phyloP scores from a whole-genome alignment of 495 filamentous ascomycete genomes.

The Tuber aestivum region DNA sequence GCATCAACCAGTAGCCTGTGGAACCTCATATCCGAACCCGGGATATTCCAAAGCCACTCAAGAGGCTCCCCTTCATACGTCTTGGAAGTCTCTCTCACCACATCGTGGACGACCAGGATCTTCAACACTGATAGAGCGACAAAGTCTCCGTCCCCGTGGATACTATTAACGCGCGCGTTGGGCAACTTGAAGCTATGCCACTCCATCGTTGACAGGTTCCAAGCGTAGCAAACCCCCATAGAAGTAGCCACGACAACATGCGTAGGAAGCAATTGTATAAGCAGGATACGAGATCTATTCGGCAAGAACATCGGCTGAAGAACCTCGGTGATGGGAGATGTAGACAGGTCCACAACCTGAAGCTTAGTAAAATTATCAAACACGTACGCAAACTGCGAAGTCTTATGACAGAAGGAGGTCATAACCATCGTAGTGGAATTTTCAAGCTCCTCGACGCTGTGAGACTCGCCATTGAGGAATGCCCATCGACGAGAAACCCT shows the following conservation, averaged over 20 bases:
- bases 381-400: slow-evolving; percentile 12
- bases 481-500: slow-evolving; percentile 17
- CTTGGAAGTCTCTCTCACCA: slow-evolving; percentile 12
- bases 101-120: slow-evolving; percentile 22
- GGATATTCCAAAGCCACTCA: not conserved
- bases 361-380: not conserved
- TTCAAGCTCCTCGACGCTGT: slow-evolving; percentile 11
- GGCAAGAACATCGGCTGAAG: slow-evolving; percentile 12
- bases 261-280: slow-evolving; percentile 5
- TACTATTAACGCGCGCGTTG: not conserved
- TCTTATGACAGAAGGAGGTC: slow-evolving; percentile 4
- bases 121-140: slow-evolving; percentile 3
- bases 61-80: not conserved
- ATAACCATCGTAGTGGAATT: not conserved
- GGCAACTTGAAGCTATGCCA: slow-evolving; percentile 19
- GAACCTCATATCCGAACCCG: slow-evolving; percentile 4
- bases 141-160: slow-evolving; percentile 16
- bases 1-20: slow-evolving; percentile 16
- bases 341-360: slow-evolving; percentile 18
- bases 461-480: slow-evolving; percentile 9
- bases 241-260: slow-evolving; percentile 12
- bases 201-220: slow-evolving; percentile 21
- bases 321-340: slow-evolving; percentile 7
- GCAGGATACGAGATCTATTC: slow-evolving; percentile 3
- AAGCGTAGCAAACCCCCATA: slow-evolving; percentile 22